Conservation (phyloP, 1,139 yeast genomes). For the Yarrowia galli region DNA sequence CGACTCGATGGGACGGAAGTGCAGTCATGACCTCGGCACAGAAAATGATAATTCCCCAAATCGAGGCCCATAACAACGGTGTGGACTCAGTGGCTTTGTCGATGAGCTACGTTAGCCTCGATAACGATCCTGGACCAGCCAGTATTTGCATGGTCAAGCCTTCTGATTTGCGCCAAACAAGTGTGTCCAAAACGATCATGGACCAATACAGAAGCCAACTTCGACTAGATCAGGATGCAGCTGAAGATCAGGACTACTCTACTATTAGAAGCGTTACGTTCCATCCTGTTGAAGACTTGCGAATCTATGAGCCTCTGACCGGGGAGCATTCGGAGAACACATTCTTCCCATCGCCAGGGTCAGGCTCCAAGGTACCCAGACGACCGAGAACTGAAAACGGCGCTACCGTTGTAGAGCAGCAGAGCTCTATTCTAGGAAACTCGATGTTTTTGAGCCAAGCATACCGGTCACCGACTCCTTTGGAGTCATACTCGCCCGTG, state of each 20-base stretch:
- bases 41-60: not conserved
- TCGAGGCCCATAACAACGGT: not conserved
- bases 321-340: conserved; percentile 32
- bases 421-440: not conserved
- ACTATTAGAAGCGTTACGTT: conserved; percentile 20
- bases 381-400: not conserved
- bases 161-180: conserved; percentile 7
- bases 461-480: not conserved
- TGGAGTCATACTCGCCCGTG: conserved; percentile 12
- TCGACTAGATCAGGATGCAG: not conserved
- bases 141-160: conserved; percentile 30
- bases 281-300: conserved; percentile 5
- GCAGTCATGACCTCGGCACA: conserved; percentile 17
- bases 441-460: conserved; percentile 10
- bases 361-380: conserved; percentile 21
- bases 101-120: not conserved
- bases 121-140: conserved; percentile 2
- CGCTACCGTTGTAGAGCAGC: not conserved
- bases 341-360: conserved; percentile 29
- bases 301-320: conserved; percentile 18
- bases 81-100: not conserved
- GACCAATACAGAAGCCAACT: conserved; percentile 20
- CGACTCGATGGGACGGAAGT: conserved; percentile 30
- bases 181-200: conserved; percentile 14
- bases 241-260: conserved; percentile 5